These are phyloP conservation scores for Talaromyces marneffei DNA, from an alignment of 2,329 filamentous ascomycete species.

Conservation along the genomic window DNA sequence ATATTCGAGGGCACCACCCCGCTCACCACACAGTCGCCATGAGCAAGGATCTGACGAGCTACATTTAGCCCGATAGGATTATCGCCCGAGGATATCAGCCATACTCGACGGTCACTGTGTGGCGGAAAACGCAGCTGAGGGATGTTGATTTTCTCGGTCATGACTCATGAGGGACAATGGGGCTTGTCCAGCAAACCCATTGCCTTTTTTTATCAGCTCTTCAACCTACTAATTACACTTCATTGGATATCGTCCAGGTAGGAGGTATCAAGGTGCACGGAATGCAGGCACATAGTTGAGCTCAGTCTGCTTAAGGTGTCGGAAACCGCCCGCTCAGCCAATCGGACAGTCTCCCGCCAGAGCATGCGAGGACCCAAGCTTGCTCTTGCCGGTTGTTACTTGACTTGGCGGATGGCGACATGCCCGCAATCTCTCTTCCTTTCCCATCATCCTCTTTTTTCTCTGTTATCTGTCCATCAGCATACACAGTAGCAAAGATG, in stretches of 20 bases:
- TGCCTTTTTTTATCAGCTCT: neutral
- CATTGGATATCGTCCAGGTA: neutral
- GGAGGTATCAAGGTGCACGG: neutral
- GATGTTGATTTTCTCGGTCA: slow-evolving; percentile 33
- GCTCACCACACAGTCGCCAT: slow-evolving; percentile 85
- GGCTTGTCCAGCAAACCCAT: slow-evolving; percentile 21
- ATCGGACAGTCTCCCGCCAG: neutral
- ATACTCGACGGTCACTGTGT: slow-evolving; percentile 69
- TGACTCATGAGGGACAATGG: slow-evolving; percentile 22
- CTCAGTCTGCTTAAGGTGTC: neutral
- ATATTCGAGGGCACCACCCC: slow-evolving; percentile 75
- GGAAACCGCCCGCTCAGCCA: neutral
- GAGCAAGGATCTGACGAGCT: slow-evolving; percentile 72
- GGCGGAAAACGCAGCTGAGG: slow-evolving; percentile 49
- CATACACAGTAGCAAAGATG: slow-evolving; percentile 25
- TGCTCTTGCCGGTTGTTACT: neutral
- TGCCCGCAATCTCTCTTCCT: slow-evolving; percentile 11
- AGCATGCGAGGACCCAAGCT: slow-evolving; percentile 1
- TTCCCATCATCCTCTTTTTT: slow-evolving; percentile 1
- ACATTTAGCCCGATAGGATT: slow-evolving; percentile 80
- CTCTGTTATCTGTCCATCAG: slow-evolving; percentile 13
- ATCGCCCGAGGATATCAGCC: slow-evolving; percentile 83
- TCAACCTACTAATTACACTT: neutral
- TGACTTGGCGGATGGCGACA: slow-evolving; percentile 5
- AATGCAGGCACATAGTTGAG: neutral